Percentiles rank a stretch among this genome's conserved stretches.
phyloP scores from a whole-genome alignment of 1,284 basidiomycete genomes.

The Pseudozyma sp. region DNA sequence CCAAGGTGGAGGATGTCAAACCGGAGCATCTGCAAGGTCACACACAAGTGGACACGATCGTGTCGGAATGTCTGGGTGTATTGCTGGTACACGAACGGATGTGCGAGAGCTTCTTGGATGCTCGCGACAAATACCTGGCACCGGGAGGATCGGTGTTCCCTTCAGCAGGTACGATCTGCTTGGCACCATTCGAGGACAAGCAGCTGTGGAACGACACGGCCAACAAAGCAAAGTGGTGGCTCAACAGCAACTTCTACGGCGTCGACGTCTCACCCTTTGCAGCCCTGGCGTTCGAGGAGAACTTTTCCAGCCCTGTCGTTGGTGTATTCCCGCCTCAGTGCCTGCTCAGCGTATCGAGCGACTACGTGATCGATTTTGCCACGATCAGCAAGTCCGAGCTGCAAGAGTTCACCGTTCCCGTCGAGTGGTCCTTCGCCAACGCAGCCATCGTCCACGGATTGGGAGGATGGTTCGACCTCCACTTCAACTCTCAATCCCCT shows the following conservation, averaged over 20 bases:
- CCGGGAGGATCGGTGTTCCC: slow-evolving; percentile 71
- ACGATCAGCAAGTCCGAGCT: slow-evolving; percentile 55
- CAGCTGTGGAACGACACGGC: slow-evolving; percentile 71
- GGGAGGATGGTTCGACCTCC: slow-evolving; percentile 65
- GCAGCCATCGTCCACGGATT: slow-evolving; percentile 61
- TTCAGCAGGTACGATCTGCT: slow-evolving; percentile 71
- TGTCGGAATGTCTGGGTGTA: slow-evolving; percentile 73
- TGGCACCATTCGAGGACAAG: slow-evolving; percentile 71
- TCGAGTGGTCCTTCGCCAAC: slow-evolving; percentile 50
- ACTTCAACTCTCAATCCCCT: slow-evolving; percentile 52
- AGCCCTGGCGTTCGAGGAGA: slow-evolving; percentile 54
- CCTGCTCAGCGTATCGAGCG: slow-evolving; percentile 51
- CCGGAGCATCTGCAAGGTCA: slow-evolving; percentile 35
- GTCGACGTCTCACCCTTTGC: slow-evolving; percentile 64
- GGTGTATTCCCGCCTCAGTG: slow-evolving; percentile 59
- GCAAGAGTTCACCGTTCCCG: slow-evolving; percentile 57
- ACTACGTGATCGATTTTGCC: slow-evolving; percentile 61
- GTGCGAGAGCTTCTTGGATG: slow-evolving; percentile 72
- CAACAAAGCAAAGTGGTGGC: slow-evolving; percentile 69
- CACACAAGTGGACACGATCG: slow-evolving; percentile 71
- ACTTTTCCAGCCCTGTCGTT: slow-evolving; percentile 60
- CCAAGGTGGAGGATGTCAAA: slow-evolving; percentile 64
- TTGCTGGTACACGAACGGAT: slow-evolving; percentile 72
- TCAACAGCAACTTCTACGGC: slow-evolving; percentile 64
- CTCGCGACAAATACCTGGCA: slow-evolving; percentile 70